phyloP scores from a whole-genome alignment of 1,284 basidiomycete species.

The Exobasidium cylindrosporum region DNA sequence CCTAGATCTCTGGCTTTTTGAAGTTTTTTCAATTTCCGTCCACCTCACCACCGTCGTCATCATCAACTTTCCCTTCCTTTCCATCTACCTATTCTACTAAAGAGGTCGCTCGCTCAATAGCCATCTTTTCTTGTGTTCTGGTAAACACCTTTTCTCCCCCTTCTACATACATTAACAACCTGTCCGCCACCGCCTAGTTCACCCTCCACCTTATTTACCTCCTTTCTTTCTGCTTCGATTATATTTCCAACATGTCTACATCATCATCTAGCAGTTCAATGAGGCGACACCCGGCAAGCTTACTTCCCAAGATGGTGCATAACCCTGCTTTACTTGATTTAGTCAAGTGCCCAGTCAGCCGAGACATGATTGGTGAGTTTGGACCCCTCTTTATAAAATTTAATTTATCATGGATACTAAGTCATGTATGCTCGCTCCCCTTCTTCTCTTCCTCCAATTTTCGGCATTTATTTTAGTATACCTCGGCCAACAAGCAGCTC shows the following conservation, averaged over 20 bases:
- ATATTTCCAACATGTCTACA: slow-evolving; percentile 12
- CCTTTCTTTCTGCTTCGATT: too few species aligned
- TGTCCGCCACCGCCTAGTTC: too few species aligned
- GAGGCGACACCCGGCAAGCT: slow-evolving; percentile 49
- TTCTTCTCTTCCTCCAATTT: not conserved
- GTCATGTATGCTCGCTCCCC: not conserved
- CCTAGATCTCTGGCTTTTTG: too few species aligned
- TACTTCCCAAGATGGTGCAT: slow-evolving; percentile 51
- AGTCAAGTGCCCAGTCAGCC: slow-evolving; percentile 50
- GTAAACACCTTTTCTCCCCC: too few species aligned
- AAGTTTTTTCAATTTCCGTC: not conserved
- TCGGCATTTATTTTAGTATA: slow-evolving; percentile 28
- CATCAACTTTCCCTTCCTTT: not conserved
- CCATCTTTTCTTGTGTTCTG: too few species aligned
- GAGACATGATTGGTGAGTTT: slow-evolving; percentile 48
- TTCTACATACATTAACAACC: too few species aligned
- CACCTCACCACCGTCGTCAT: not conserved
- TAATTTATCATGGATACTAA: too few species aligned
- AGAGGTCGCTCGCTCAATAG: too few species aligned
- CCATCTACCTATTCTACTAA: not conserved
- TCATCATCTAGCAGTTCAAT: slow-evolving; percentile 25
- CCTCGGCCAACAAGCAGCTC: slow-evolving; percentile 51
- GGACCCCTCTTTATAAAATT: too few species aligned
- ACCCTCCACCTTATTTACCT: too few species aligned
- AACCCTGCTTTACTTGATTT: slow-evolving; percentile 53